phyloP scores from a whole-genome alignment of 2,329 filamentous ascomycete species.

The Aspergillus brasiliensis region DNA sequence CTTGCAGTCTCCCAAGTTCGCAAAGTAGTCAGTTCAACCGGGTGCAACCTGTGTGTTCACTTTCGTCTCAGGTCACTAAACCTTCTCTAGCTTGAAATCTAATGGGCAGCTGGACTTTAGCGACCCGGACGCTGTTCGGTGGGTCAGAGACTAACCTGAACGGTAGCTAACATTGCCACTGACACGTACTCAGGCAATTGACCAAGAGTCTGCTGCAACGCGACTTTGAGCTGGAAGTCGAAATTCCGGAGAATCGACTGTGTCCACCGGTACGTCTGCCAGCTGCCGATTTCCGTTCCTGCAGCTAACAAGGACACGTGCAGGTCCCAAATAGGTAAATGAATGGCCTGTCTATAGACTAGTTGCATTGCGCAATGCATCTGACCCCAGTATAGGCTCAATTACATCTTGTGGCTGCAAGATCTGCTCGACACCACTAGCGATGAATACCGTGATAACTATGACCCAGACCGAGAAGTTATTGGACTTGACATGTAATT shows the following conservation, averaged over 20 bases:
- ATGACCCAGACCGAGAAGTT: constrained; percentile 58
- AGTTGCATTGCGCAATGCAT: too few relatives aligned
- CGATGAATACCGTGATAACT: constrained; percentile 50
- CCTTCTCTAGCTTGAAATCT: constrained; percentile 48
- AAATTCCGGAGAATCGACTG: constrained; percentile 74
- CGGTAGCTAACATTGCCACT: constrained; percentile 18
- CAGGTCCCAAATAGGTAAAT: constrained; percentile 51
- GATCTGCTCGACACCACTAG: constrained; percentile 72
- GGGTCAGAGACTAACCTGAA: constrained; percentile 29
- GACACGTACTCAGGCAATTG: constrained; percentile 53
- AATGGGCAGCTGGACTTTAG: constrained; percentile 75
- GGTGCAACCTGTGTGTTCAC: constrained; percentile 43
- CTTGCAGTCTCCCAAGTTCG: constrained; percentile 60
- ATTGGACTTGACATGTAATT: constrained; percentile 72
- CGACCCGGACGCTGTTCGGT: constrained; percentile 74
- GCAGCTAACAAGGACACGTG: constrained; percentile 7
- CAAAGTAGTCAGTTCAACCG: constrained; percentile 51
- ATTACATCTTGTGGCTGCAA: constrained; percentile 90
- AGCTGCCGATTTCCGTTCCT: not conserved
- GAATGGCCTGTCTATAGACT: not conserved
- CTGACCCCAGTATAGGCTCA: constrained; percentile 60
- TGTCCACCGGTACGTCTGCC: constrained; percentile 72
- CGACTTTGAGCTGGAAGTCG: constrained; percentile 72
- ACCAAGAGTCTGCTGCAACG: constrained; percentile 75
- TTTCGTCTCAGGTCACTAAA: constrained; percentile 1